Base-by-base conservation (phyloP, 2,329 filamentous ascomycete species). In the Microdochium nivale region DNA sequence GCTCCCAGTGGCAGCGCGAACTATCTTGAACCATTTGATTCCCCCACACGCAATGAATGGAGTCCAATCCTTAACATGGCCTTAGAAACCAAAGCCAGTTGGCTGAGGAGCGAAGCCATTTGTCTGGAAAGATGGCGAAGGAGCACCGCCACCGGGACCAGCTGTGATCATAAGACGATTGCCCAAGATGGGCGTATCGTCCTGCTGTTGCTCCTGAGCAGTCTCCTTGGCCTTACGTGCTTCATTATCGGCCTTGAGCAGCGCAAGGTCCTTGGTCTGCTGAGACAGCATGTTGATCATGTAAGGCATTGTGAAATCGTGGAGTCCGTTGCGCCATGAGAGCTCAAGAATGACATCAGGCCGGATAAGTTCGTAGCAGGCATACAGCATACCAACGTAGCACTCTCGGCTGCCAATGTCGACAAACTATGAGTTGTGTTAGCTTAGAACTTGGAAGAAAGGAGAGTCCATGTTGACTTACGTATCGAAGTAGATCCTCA, bases 321-420 rank as follows among this genome's bases (percentile, higher is more conserved):
- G 84, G 37, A 99, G 86, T 54, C 90, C 90, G 67, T 96, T 80
- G 61, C 94, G 92, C 94, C 94, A 99, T 54, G 94, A 97, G 53
- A 99, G 81, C 75, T 99, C 94, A 70, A 99, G 82, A 53, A 99
- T 87, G 50, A 95, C 78, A 65, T 97, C 90, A 3, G 95, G 87
- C 19, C 90, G 89, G 60, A 99, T 91, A 55, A 99, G 86, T 54
- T 97, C 94, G 72, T 99, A 96, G 79, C 94, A 99, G 50, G 95
- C 87, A 67, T 99, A 99, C 48, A 99, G 81, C 91, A 99, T 99
- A 66, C 91, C 95, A n/a, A 96, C 94, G 67, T 96, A 99, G 80
- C 94, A 99, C 70, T 99, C 94, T 56, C 92, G 90, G 77, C 92
- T 96, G 62, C 95, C 94, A 72, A 99, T 96, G 66, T 99, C 94